A percentile compares a stretch with the other conserved stretches of the same genome.
These are phyloP conservation scores for Microbotryomycetes sp. DNA, from an alignment of 1,284 basidiomycete genomes.

Conservation along the genomic window DNA sequence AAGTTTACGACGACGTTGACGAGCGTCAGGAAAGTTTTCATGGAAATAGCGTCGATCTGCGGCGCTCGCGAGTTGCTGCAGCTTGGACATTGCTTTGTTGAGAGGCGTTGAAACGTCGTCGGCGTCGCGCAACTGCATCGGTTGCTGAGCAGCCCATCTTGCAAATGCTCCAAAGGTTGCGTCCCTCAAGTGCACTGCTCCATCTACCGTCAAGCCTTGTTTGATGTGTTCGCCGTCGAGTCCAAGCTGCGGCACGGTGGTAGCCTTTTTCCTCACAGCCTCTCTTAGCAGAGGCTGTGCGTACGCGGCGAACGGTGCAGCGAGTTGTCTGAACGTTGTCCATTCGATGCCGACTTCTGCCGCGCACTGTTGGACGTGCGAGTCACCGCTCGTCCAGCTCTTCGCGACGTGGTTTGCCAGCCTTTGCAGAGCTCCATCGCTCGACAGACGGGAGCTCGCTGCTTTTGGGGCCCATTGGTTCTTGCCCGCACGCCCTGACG, in stretches of 20 bases:
- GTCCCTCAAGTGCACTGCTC: constrained; percentile 5
- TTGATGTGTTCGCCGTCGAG: constrained; percentile 13
- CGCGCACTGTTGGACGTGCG: neutral
- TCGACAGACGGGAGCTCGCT: no score
- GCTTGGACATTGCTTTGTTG: constrained; percentile 10
- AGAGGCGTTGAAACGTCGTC: neutral
- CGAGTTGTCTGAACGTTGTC: neutral
- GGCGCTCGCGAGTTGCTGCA: constrained; percentile 37
- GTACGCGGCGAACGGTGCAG: neutral
- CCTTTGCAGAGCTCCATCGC: neutral
- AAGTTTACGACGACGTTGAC: constrained; percentile 59
- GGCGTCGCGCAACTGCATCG: neutral
- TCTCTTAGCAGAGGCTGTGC: neutral
- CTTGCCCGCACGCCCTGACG: no score
- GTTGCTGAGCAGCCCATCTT: neutral
- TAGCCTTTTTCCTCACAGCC: neutral
- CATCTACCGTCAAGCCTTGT: constrained; percentile 6
- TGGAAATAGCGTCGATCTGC: constrained; percentile 43
- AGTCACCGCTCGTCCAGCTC: constrained; percentile 1
- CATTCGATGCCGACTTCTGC: constrained; percentile 12
- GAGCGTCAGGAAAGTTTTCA: constrained; percentile 42
- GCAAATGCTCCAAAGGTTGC: constrained; percentile 16
- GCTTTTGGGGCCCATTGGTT: no score
- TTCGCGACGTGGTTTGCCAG: constrained; percentile 15
- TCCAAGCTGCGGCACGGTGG: neutral